phyloP scores from a whole-genome alignment of 352 stramenopile species.

The Plasmopara halstedii region DNA sequence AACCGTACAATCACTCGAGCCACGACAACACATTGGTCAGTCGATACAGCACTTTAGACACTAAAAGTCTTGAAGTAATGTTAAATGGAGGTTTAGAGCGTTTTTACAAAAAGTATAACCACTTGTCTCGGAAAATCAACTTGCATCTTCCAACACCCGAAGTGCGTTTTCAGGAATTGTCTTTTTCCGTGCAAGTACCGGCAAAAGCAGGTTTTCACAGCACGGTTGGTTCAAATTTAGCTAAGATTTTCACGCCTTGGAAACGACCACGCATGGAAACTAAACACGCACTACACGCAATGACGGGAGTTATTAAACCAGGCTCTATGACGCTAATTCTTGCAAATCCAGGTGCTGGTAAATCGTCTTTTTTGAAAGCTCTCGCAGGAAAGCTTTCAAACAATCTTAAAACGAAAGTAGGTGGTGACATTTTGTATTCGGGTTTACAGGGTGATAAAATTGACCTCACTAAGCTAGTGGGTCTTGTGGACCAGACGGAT shows the following conservation, averaged over 20 bases:
- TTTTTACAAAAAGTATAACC: constrained; percentile 82
- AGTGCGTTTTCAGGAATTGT: constrained; percentile 73
- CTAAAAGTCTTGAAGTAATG: constrained; percentile 58
- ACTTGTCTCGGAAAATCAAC: constrained; percentile 63
- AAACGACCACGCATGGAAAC: constrained; percentile 28
- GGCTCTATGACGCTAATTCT: constrained; percentile 52
- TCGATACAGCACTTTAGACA: constrained; percentile 36
- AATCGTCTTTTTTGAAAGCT: constrained; percentile 77
- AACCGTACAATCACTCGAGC: constrained; percentile 55
- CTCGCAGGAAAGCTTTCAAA: constrained; percentile 50
- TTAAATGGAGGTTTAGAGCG: constrained; percentile 55
- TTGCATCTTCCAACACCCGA: constrained; percentile 26
- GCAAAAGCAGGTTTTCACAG: constrained; percentile 27
- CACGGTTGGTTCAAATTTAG: constrained; percentile 50
- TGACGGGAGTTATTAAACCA: constrained; percentile 83
- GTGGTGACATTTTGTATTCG: constrained; percentile 50
- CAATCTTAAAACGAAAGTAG: constrained; percentile 34
- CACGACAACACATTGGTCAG: constrained; percentile 18
- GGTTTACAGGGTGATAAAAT: constrained; percentile 44
- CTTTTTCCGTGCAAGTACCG: constrained; percentile 55
- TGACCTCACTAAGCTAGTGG: constrained; percentile 55
- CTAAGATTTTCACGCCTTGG: constrained; percentile 43
- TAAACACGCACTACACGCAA: constrained; percentile 48
- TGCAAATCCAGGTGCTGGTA: constrained; percentile 66
- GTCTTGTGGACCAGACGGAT: constrained; percentile 41